These are phyloP conservation scores for Rhododendron griersonianum DNA, from an alignment of 148 eudicot species.

Conservation along the genomic window DNA sequence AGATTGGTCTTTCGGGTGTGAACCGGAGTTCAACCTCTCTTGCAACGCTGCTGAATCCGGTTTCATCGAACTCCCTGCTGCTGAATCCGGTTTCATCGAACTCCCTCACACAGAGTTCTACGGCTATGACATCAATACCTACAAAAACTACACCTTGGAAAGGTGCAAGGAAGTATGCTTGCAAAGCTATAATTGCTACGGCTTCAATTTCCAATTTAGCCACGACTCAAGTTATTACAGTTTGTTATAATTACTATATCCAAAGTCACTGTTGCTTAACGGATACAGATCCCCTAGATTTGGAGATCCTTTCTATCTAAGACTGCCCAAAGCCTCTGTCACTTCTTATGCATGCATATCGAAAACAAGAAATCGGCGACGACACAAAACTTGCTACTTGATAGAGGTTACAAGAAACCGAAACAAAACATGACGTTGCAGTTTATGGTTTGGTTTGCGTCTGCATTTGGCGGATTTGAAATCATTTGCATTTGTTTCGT, in stretches of 20 bases:
- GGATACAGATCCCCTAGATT: slow-evolving; percentile 13
- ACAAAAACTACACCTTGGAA: slow-evolving; percentile 10
- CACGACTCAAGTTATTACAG: not conserved
- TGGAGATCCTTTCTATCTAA: no score
- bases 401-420: not conserved
- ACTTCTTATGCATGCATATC: no score
- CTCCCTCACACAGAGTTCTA: slow-evolving; percentile 19
- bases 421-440: not conserved
- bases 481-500: slow-evolving; percentile 2
- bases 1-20: no score
- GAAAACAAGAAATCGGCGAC: not conserved
- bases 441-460: slow-evolving; percentile 21
- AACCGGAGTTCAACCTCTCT: slow-evolving; percentile 4
- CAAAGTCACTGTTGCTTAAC: slow-evolving; percentile 23
- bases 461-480: slow-evolving; percentile 22
- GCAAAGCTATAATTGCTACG: slow-evolving; percentile 18
- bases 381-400: not conserved
- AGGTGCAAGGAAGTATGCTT: slow-evolving; percentile 24
- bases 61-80: no score
- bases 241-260: slow-evolving; percentile 3
- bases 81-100: not conserved
- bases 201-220: slow-evolving; percentile 15
- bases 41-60: not conserved
- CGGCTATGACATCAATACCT: slow-evolving; percentile 15
- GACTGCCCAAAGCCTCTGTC: not conserved